Evolutionary conservation across 768 basidiomycete species (phyloP), one percentile per base, ranked within the genome.

Genomic region (Mycena maculata): DNA sequence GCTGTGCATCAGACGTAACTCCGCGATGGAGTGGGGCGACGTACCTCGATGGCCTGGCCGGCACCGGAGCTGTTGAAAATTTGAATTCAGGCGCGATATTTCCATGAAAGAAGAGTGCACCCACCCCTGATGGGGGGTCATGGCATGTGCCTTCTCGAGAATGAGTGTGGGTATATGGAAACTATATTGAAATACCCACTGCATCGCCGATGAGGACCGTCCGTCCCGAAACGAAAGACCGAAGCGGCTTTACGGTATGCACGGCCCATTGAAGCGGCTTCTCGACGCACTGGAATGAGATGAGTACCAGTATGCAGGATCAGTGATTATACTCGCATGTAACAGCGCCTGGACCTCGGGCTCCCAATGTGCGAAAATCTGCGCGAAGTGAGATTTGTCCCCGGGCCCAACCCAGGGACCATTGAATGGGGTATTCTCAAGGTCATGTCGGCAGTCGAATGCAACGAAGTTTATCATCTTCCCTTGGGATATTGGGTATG

Each of bases 391-490:
- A 25, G 81, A 73, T 59, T 76, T 82, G 23, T 85, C 79, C 2
- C 83, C 72, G 9, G 81, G 80, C 31, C 79, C 78, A 7, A 88
- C 83, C 89, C 87, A 90, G 16, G 85, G 79, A 5, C 83, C 85
- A 15, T 82, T 76, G 64, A 82, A 87, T 25, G 75, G 74, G 2
- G 88, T 85, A 63, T 80, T 77, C 69, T 90, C 85, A n/a, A 85
- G 78, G 30, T 88, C 85, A 65, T 84, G 83, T 27, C 80, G 78
- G 22, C 83, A 74, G 27, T 76, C 80, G 71, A 90, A 89, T 1
- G 87, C 89, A 20, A 85, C 90, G 61, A 91, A 82, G 70, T 91
- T 93, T 70, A 93, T 78, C 65, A 83, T 76, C 68, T 80, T 84
- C 8, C 89, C 89, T 31, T 81, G 81, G 4, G 86, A 80, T 16